Conservation (phyloP, 768 basidiomycete species). For the Tricholoma hemisulphureum region DNA sequence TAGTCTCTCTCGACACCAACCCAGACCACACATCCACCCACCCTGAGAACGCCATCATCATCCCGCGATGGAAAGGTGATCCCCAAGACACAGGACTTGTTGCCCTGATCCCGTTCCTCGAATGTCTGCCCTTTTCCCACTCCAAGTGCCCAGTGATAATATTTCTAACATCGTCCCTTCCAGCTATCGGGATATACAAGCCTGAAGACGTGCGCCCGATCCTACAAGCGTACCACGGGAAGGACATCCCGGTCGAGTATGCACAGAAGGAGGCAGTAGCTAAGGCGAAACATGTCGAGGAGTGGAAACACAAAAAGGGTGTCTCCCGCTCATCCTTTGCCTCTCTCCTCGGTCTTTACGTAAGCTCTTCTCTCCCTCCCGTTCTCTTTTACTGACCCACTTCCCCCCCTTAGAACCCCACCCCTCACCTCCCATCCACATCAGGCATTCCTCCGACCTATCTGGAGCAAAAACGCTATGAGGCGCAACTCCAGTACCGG, state of each 20-base stretch:
- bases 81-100: conserved; percentile 69
- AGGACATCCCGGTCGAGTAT: conserved; percentile 87
- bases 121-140: conserved; percentile 54
- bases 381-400: background rate
- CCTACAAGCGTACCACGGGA: conserved; percentile 78
- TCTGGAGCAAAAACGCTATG: conserved; percentile 50
- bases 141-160: too few species aligned
- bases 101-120: conserved; percentile 95
- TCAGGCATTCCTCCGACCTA: conserved; percentile 46
- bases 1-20: conserved; percentile 82
- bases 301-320: conserved; percentile 65
- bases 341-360: conserved; percentile 39
- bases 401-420: conserved; percentile 10
- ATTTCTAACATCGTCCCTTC: background rate
- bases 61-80: conserved; percentile 86
- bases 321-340: conserved; percentile 35
- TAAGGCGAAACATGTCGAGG: conserved; percentile 73
- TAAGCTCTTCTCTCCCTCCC: conserved; percentile 18
- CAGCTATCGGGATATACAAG: conserved; percentile 92
- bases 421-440: conserved; percentile 15
- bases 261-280: conserved; percentile 83
- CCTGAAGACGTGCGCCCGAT: conserved; percentile 87
- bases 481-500: conserved; percentile 49
- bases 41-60: conserved; percentile 83
- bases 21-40: conserved; percentile 75